Conservation (phyloP, 148 eudicot species). For the Rhododendron williamsianum region DNA sequence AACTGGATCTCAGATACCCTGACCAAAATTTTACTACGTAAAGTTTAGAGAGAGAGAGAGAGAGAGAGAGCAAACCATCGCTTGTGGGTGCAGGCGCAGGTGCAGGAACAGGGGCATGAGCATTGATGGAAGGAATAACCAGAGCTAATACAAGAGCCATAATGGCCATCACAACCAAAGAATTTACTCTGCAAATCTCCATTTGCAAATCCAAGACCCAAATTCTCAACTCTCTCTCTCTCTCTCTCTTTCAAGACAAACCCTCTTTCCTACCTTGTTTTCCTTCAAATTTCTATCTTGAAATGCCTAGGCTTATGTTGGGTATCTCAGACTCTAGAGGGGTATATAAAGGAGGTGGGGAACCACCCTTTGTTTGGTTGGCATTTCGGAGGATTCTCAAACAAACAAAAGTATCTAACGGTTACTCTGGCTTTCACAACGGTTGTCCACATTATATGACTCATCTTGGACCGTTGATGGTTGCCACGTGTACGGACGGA, state of each 20-base stretch:
- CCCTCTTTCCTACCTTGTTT: background rate
- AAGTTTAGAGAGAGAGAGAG: background rate
- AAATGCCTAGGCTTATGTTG: background rate
- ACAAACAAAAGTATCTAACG: background rate
- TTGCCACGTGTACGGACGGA: conserved; percentile 3
- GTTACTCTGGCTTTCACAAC: conserved; percentile 2
- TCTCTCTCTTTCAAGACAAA: background rate
- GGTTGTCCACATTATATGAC: background rate
- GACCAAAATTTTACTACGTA: background rate
- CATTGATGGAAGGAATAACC: conserved; percentile 7
- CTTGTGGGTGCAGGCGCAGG: conserved; percentile 10
- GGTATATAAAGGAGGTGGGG: background rate
- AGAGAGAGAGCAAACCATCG: conserved; percentile 15
- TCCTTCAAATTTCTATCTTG: background rate
- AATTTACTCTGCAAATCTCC: background rate
- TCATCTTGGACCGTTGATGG: background rate
- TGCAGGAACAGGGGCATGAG: conserved; percentile 10
- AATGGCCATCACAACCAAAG: conserved; percentile 3
- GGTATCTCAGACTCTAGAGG: background rate
- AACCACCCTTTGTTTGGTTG: background rate
- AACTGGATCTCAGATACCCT: background rate
- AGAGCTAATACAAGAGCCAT: conserved; percentile 1
- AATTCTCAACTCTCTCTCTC: background rate
- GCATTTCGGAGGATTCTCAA: background rate
- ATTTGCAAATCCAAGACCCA: background rate